A percentile compares a stretch with the other conserved stretches of the same genome.
Evolutionary conservation across 495 filamentous ascomycete species (phyloP).

Genomic region (Penicillium verhagenii): DNA sequence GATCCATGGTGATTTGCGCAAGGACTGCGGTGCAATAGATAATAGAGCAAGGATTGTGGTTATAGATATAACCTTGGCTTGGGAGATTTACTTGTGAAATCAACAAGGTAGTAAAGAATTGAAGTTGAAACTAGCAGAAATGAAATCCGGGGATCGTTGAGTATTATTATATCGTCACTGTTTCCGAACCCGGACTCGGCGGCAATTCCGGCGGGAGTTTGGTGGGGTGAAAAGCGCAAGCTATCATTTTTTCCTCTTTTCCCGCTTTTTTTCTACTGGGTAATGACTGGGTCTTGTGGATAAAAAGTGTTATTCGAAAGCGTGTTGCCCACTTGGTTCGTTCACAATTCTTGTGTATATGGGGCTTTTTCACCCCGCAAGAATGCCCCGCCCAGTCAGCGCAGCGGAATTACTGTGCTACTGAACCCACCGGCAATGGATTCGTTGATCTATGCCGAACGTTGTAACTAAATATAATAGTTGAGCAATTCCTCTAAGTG

Average conservation of each 20-base stretch:
- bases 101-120: neutral
- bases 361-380: conserved; percentile 15
- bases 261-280: neutral
- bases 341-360: neutral
- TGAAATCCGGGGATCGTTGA: conserved; percentile 6
- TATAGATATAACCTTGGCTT: neutral
- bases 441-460: neutral
- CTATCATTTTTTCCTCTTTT: too few species aligned
- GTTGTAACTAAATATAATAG: too few species aligned
- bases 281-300: neutral
- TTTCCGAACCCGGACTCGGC: neutral
- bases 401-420: conserved; percentile 15
- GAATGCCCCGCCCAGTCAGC: conserved; percentile 5
- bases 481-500: too few species aligned
- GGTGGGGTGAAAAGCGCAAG: conserved; percentile 4
- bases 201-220: conserved; percentile 10
- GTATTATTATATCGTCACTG: conserved; percentile 4
- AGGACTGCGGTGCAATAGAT: neutral
- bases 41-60: neutral
- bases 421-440: neutral
- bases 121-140: neutral
- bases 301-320: neutral
- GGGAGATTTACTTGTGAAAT: too few species aligned
- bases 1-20: conserved; percentile 43
- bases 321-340: neutral